Base-by-base conservation (phyloP, 1,284 basidiomycete species). In the Amylostereum areolatum region DNA sequence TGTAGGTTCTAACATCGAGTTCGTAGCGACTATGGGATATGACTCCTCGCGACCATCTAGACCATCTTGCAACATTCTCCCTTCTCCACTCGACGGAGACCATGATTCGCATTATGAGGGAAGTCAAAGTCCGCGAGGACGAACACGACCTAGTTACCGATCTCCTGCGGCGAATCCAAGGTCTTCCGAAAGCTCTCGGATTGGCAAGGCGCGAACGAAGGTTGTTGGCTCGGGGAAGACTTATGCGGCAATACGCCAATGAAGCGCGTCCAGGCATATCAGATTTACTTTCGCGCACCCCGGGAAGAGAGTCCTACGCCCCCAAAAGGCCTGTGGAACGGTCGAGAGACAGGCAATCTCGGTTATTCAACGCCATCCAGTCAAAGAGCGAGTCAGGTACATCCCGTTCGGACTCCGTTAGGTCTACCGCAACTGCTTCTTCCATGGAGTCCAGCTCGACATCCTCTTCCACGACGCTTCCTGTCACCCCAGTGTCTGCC, bases 121-220 rank as follows among this genome's bases (percentile, higher is more conserved):
- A 92, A 55, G 88, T 92, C 53, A 93, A 92, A 62, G 67, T 77
- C 3, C 78, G 88, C 18, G 91, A 94, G 65, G 89, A 92, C 50
- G 89, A 92, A 55, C 90, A 92, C 61, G 77, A 83, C 27, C 67
- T 81, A 43, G 70, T 89, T 31, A 85, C 86, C 61, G 65, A 72
- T n/a, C 70, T 91, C 12, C 68, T 80, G 12, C 63, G 69, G 8
- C 72, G 75, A 0, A 77, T 94, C 47, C 71, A 76, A 25, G 85
- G 84, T 1, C 60, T 91, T 2, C 78, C 82, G 0, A 50, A 66
- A 5, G 56, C 69, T 2, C 66, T 70, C 29, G 65, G 70, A 33
- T 69, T 95, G 4, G 82, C 85, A 1, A 71, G 71, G 33, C 75
- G 90, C 32, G 88, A 89, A 52, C 78, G 92, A 24, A 72, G 82